Evolutionary conservation across 2,329 filamentous ascomycete genomes (phyloP).

Genomic region (Apiospora hydei): DNA sequence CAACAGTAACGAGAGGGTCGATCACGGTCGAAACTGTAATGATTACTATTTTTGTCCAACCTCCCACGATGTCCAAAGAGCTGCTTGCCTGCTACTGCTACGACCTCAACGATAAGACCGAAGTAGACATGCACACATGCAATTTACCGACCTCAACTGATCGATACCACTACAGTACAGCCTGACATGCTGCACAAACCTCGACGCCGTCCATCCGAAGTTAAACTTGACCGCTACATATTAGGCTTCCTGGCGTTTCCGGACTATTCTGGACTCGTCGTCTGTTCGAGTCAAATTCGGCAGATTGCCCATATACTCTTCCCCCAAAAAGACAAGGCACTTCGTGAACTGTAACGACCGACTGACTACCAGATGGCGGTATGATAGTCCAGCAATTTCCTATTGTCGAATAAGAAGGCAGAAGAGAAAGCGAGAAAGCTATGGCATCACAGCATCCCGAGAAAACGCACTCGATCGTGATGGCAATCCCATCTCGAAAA

Average conservation of each 20-base stretch:
- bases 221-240: slow-evolving; percentile 7
- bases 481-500: neutral
- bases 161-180: neutral
- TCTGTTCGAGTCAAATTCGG: slow-evolving; percentile 1
- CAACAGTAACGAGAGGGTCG: neutral
- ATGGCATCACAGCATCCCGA: neutral
- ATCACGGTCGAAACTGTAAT: neutral
- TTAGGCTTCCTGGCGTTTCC: slow-evolving; percentile 14
- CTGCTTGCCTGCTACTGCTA: neutral
- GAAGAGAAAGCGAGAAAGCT: neutral
- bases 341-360: neutral
- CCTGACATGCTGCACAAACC: neutral
- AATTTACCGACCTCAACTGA: neutral
- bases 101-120: neutral
- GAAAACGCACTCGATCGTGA: slow-evolving; percentile 9
- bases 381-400: neutral
- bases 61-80: neutral
- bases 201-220: slow-evolving; percentile 1
- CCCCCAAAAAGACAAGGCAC: neutral
- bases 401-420: neutral
- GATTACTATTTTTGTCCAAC: neutral
- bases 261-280: neutral
- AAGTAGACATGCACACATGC: neutral
- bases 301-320: neutral
- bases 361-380: neutral